These are phyloP conservation scores for Dittrichia graveolens DNA, from an alignment of 129 eudicot species.

Conservation along the genomic window DNA sequence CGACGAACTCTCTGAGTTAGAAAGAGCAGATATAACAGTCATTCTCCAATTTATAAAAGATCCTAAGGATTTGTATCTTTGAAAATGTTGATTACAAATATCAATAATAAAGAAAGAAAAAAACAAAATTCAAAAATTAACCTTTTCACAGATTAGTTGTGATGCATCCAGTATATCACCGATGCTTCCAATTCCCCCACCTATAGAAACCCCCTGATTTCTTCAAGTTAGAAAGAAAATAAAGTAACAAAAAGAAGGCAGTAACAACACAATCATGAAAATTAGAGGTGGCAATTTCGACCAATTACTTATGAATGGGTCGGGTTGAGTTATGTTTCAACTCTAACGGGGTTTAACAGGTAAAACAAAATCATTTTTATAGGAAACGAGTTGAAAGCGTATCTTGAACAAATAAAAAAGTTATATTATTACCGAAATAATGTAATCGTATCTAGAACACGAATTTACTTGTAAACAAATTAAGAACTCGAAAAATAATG, in stretches of 20 bases:
- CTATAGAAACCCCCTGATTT: constrained; percentile 94
- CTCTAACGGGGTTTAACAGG: no score
- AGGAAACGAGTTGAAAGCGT: no score
- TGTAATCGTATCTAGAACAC: no score
- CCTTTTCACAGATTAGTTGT: constrained; percentile 87
- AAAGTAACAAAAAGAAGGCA: constrained; percentile 21
- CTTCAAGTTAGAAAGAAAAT: constrained; percentile 39
- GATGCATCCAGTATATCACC: constrained; percentile 94
- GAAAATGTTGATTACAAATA: neutral
- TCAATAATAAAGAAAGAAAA: neutral
- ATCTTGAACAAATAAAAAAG: no score
- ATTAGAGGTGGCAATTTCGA: no score
- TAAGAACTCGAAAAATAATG: no score
- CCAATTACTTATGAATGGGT: no score
- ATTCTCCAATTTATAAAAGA: neutral
- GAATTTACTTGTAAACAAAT: no score
- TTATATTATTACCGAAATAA: no score
- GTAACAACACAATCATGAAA: constrained; percentile 15
- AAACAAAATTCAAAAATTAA: constrained; percentile 19
- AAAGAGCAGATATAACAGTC: constrained; percentile 1
- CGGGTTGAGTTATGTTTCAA: no score
- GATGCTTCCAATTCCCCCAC: constrained; percentile 96
- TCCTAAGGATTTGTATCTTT: no score
- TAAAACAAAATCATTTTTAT: no score
- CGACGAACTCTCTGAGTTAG: constrained; percentile 65